Evolutionary conservation across 208 protist genomes (phyloP), one percentile per base, ranked within the genome.

Genomic region (Wallacemonas collosoma): DNA sequence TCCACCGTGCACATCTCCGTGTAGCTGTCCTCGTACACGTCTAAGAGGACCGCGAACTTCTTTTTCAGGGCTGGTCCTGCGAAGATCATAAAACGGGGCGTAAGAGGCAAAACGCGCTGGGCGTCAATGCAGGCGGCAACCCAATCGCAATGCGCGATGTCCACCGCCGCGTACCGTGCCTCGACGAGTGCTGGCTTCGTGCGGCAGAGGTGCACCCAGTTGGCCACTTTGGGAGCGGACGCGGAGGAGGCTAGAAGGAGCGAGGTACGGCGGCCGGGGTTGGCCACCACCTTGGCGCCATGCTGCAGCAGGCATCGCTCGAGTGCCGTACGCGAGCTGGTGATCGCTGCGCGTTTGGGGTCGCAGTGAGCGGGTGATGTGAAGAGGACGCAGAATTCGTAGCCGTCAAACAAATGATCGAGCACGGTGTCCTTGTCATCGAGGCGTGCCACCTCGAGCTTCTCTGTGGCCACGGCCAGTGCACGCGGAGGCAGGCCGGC

Each of bases 321-420:
- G 9, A 90, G 58, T 39, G 50, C 44, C 17, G 43, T 15, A n/a
- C 57, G 57, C 35, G 12, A 7, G 7, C 41, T 41, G 1, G 41
- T 65, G 43, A n/a, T 48, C 4, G 3, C 41, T 3, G 60, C 60
- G n/a, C 4, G 4, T 14, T 41, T 9, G 7, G 60, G 40, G 12
- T 44, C 54, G 36, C 15, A 47, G 26, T 63, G 35, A 38, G 15
- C 44, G 15, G 43, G 6, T 5, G 77, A 73, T n/a, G 71, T 78
- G 70, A 78, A 83, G 41, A 84, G 72, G n/a, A 81, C 80, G 44
- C 78, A 80, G 44, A 85, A 81, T 67, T 86, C 83, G 74, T 83
- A 81, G 26, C 75, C 80, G 36, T 50, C 43, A 44, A 83, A 79
- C n/a, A 76, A 39, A 53, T 35, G 35, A 38, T 75, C 73, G 35